Conservation (phyloP, 306 rosid genomes). For the Dryas octopetala region DNA sequence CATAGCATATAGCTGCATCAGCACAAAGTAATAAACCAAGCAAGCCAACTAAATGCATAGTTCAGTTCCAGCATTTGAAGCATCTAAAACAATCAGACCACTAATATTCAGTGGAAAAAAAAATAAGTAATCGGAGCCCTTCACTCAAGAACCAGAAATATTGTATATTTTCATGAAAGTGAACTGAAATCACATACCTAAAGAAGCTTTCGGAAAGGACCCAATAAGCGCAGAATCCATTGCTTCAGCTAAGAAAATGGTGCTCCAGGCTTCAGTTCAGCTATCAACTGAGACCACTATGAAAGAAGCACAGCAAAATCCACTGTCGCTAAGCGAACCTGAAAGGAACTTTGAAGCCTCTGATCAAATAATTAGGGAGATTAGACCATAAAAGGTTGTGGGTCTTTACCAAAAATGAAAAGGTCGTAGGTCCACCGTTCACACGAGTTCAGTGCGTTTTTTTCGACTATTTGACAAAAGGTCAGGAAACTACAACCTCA, state of each 20-base stretch:
- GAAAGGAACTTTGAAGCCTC: no score
- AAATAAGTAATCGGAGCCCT: neutral
- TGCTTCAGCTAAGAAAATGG: neutral
- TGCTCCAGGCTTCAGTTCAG: conserved; percentile 8
- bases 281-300: no score
- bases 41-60: neutral
- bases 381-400: no score
- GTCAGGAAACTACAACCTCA: no score
- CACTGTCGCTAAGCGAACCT: no score
- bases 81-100: neutral
- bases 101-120: neutral
- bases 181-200: conserved; percentile 31
- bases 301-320: no score
- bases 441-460: no score
- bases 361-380: no score
- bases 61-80: conserved; percentile 5
- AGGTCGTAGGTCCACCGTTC: no score
- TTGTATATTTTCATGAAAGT: neutral
- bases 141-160: conserved; percentile 3
- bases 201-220: conserved; percentile 31
- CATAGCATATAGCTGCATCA: no score
- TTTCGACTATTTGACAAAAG: no score
- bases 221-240: conserved; percentile 48
- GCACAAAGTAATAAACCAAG: neutral
- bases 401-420: no score